Evolutionary conservation across 495 filamentous ascomycete genomes (phyloP).

Genomic region (Penicillium canariense): DNA sequence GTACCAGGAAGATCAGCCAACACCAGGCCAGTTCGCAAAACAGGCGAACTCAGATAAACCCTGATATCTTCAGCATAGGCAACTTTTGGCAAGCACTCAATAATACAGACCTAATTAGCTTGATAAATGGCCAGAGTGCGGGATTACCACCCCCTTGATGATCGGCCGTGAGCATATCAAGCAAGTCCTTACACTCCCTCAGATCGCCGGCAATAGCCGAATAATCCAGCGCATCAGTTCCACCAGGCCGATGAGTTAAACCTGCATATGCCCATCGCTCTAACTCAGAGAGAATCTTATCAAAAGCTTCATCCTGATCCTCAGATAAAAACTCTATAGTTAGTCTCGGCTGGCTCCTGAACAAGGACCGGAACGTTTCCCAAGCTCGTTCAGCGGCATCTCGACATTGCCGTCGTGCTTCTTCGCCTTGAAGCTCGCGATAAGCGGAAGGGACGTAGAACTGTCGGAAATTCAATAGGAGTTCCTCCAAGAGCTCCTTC

Average conservation of each 20-base stretch:
- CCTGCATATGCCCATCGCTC: conserved; percentile 17
- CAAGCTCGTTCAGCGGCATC: neutral
- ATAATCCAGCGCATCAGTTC: neutral
- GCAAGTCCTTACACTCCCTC: conserved; percentile 17
- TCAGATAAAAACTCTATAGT: conserved; percentile 22
- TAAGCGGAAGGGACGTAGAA: conserved; percentile 14
- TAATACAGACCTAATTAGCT: conserved; percentile 27
- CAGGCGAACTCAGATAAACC: conserved; percentile 30
- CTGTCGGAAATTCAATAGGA: conserved; percentile 20
- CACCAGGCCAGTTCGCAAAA: conserved; percentile 29
- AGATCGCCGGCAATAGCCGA: neutral
- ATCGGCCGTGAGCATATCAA: conserved; percentile 23
- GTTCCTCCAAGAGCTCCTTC: conserved; percentile 24
- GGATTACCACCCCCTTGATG: neutral
- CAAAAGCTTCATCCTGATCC: conserved; percentile 6
- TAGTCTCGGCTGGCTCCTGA: too few species aligned
- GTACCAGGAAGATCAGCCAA: conserved; percentile 37
- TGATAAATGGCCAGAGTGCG: conserved; percentile 36
- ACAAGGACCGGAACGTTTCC: too few species aligned
- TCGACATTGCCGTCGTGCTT: neutral
- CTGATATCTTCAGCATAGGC: conserved; percentile 8
- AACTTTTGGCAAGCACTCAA: neutral
- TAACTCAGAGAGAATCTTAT: conserved; percentile 10
- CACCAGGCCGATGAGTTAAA: neutral
- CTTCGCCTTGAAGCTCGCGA: conserved; percentile 5